Evolutionary conservation across 106 monocot species (phyloP).

Genomic region (Dioscorea alata): DNA sequence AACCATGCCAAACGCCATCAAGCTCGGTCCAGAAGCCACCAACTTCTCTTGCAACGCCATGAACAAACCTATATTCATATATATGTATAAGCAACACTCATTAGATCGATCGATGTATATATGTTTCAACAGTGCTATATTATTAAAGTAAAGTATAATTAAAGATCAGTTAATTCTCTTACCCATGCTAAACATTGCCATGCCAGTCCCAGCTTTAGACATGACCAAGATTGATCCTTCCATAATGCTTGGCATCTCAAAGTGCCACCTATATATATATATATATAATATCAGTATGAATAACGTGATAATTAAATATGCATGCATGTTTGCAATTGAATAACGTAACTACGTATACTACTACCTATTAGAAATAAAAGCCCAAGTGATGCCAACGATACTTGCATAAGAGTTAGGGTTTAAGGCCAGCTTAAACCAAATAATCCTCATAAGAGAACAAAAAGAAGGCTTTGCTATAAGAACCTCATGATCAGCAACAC

Average conservation of each 20-base stretch:
- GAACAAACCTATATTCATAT: slow-evolving; percentile 45
- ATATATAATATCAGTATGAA: background rate
- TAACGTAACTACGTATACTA: no score
- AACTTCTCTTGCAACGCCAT: slow-evolving; percentile 90
- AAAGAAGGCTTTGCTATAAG: slow-evolving; percentile 8
- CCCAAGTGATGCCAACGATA: slow-evolving; percentile 49
- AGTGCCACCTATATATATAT: slow-evolving; percentile 39
- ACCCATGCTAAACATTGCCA: slow-evolving; percentile 87
- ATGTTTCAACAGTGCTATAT: background rate
- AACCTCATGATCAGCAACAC: no score
- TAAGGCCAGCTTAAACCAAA: slow-evolving; percentile 52
- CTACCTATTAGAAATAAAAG: slow-evolving; percentile 63
- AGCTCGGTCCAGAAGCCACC: slow-evolving; percentile 43
- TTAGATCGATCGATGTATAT: background rate
- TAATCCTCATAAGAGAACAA: slow-evolving; percentile 42
- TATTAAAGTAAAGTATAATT: no score
- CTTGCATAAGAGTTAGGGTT: slow-evolving; percentile 75
- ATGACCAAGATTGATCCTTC: slow-evolving; percentile 64
- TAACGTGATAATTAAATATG: no score
- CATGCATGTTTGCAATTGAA: no score
- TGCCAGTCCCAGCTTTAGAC: slow-evolving; percentile 67
- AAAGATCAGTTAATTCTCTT: background rate
- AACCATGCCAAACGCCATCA: slow-evolving; percentile 38
- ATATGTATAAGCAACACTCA: background rate
- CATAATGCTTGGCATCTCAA: slow-evolving; percentile 55